Base-by-base conservation (phyloP, 768 basidiomycete genomes). In the Tricholoma saponaceum region DNA sequence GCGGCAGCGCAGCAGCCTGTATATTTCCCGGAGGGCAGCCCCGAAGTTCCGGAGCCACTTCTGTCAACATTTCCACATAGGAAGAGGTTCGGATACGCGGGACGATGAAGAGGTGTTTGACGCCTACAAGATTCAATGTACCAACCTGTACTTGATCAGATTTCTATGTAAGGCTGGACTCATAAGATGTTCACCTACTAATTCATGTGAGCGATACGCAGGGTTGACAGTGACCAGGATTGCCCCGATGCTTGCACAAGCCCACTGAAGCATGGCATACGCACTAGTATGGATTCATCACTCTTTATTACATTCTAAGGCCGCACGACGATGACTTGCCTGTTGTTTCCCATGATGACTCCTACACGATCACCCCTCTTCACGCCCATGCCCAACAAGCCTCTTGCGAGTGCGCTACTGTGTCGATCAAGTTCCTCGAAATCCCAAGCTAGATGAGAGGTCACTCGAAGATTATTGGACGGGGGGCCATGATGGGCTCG, bases 251-350 rank as follows among this genome's bases (percentile, higher is more conserved):
- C 82, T 83, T n/a, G 90, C 89, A 58, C 87, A 89, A 3, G 91
- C 91, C 91, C 90, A 92, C 63, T 94, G 91, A 22, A 92, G 72
- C 74, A 82, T 77, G 0, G 90, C 90, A 67, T 94, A 94, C 16
- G 89, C 77, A 65, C 90, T 92, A 60, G 28, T 59, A 28, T 28
- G 22, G 43, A 30, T 51, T 32, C 44, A 37, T 47, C 5, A 28
- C 12, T n/a, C n/a, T 18, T 30, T 54, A 18, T 33, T 50, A 5
- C 23, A 23, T 12, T 9, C 10, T 22, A 16, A 18, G 16, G 35
- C 47, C 57, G 26, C 26, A 37, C 20, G n/a, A 13, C 39, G 1
- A 23, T 25, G 3, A 53, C 74, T 33, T 61, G 89, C 91, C 91
- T 93, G 58, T 83, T 89, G 59, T 92, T 94, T 4, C 90, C 91